phyloP scores from a whole-genome alignment of 768 basidiomycete genomes.

The Thelephora aurantiotincta region DNA sequence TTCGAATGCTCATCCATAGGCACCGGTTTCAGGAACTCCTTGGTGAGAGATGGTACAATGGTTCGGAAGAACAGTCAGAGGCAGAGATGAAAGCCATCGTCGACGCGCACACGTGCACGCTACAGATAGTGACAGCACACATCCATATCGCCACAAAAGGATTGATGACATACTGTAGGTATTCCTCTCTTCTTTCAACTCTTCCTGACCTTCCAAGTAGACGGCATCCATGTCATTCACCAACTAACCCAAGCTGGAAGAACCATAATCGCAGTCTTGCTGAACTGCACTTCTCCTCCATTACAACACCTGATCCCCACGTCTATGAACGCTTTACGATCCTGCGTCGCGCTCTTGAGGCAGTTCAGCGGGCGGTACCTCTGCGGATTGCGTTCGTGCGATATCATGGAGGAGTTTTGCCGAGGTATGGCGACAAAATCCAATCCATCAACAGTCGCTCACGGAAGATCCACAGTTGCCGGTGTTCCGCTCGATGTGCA shows the following conservation, averaged over 20 bases:
- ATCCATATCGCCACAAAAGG: slow-evolving; percentile 77
- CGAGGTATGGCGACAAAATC: slow-evolving; percentile 50
- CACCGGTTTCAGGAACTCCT: slow-evolving; percentile 73
- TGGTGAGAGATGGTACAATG: slow-evolving; percentile 44
- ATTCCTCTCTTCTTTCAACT: slow-evolving; percentile 5
- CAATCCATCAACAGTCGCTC: neutral
- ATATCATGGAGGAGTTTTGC: slow-evolving; percentile 93
- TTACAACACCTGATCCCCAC: slow-evolving; percentile 67
- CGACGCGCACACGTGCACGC: slow-evolving; percentile 59
- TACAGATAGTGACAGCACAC: slow-evolving; percentile 74
- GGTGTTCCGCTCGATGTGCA: slow-evolving; percentile 74
- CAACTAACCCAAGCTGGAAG: slow-evolving; percentile 90
- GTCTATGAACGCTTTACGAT: slow-evolving; percentile 73
- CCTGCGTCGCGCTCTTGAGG: slow-evolving; percentile 76
- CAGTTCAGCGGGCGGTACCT: slow-evolving; percentile 88
- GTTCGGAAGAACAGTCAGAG: slow-evolving; percentile 42
- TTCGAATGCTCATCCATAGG: slow-evolving; percentile 77
- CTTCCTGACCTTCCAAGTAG: slow-evolving; percentile 21
- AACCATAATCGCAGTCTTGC: slow-evolving; percentile 74
- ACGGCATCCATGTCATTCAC: slow-evolving; percentile 92
- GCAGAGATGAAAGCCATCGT: slow-evolving; percentile 69
- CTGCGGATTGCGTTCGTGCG: slow-evolving; percentile 81
- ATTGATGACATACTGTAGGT: slow-evolving; percentile 89
- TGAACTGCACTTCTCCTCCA: slow-evolving; percentile 76
- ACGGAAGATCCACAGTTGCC: slow-evolving; percentile 34